Conservation (phyloP, 2,329 filamentous ascomycete species). For the Fusarium udum region DNA sequence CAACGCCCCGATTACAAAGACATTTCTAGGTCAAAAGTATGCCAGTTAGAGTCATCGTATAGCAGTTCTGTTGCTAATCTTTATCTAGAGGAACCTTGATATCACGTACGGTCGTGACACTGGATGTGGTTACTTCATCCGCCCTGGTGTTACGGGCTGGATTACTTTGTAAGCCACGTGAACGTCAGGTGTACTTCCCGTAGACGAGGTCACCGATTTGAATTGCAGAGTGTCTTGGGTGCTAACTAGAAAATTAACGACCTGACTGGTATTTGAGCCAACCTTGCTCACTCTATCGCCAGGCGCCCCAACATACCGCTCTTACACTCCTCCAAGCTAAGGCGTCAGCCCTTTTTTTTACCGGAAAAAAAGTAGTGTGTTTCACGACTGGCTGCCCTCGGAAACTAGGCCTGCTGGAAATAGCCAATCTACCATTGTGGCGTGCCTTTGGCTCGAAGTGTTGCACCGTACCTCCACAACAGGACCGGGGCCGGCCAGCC, state of each 20-base stretch:
- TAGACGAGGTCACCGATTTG: background rate
- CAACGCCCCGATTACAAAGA: background rate
- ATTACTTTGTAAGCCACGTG: background rate
- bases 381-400: accelerated
- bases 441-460: background rate
- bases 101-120: background rate
- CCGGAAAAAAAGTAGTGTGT: background rate
- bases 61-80: accelerated
- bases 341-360: accelerated
- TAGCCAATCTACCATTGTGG: background rate
- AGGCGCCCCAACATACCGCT: background rate
- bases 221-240: no score
- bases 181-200: background rate
- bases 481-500: background rate
- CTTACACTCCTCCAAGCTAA: background rate
- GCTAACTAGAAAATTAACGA: background rate
- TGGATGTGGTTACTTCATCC: background rate
- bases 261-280: background rate
- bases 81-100: background rate
- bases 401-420: background rate
- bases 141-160: background rate
- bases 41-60: background rate
- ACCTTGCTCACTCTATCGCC: background rate
- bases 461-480: background rate
- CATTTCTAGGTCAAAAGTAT: background rate